Base-by-base conservation (phyloP, 306 rosid genomes). In the Glycine soja region DNA sequence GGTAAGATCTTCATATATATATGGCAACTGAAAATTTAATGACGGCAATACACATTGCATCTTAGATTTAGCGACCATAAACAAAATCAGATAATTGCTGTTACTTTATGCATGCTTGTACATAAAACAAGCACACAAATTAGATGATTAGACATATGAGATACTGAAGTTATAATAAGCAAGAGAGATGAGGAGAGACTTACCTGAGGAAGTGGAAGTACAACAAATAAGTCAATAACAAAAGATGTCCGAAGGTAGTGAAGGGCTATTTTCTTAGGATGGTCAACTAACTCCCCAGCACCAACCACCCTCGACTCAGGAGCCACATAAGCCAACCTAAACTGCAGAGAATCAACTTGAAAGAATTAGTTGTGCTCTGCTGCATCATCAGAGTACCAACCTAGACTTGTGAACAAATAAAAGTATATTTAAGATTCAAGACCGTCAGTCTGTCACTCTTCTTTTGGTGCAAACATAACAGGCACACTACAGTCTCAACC, bases 151-250 rank as follows among this genome's bases (percentile, higher is more conserved):
- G 11, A 64, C 3, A 30, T 19, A 6, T 61, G 43, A 43, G 53
- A 48, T 59, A 16, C 36, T 42, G 19, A 16, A n/a, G 24, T 66
- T 10, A 66, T 7, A 5, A 50, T 40, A 13, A 58, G 72, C 16
- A 16, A 43, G 48, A 47, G 57, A 59, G 30, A 80, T 15, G 47
- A 45, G 40, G 52, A 52, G 42, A 70, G 36, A 69, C 63, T 34
- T 86, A 94, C 98, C 86, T 92, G 97, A 80, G 98, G 98, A 87
- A 94, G 97, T 13, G 97, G 98, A 79, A 94, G 72, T 11, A 87
- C 90, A 78, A 83, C 81, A 74, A 94, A 87, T 24, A 92, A 67
- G 88, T 94, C 98, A 4, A 94, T 11, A 16, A 87, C 1, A 80
- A 92, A 92, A 47, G 67, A 88, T 64, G 97, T 77, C 9, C 63